Evolutionary conservation across 108 stramenopile genomes (phyloP).

Genomic region (Phaeodactylum tricornutum): DNA sequence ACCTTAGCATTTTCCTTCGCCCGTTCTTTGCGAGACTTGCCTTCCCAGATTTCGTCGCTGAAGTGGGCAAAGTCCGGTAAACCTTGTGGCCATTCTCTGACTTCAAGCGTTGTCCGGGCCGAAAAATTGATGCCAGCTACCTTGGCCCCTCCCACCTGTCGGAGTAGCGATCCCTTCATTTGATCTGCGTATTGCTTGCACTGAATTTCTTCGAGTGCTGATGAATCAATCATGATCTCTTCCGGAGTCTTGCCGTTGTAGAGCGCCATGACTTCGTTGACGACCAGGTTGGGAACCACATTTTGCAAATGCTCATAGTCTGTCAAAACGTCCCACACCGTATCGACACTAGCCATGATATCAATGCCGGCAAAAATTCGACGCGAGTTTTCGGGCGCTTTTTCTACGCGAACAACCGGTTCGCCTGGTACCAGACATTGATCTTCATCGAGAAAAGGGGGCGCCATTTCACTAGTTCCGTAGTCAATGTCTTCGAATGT

Average conservation of each 20-base stretch:
- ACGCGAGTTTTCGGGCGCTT: conserved; percentile 79
- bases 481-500: conserved; percentile 71
- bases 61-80: conserved; percentile 76
- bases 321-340: conserved; percentile 73
- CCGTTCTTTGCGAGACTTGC: conserved; percentile 45
- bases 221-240: conserved; percentile 11
- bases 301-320: conserved; percentile 69
- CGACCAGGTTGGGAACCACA: conserved; percentile 76
- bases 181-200: conserved; percentile 38
- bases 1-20: conserved; percentile 33
- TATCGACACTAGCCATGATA: conserved; percentile 68
- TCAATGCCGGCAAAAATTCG: conserved; percentile 89
- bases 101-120: conserved; percentile 69
- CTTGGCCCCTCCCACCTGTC: conserved; percentile 84
- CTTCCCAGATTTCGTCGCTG: conserved; percentile 51
- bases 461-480: conserved; percentile 59
- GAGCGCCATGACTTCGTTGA: conserved; percentile 65
- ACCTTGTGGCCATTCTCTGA: conserved; percentile 77
- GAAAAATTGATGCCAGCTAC: conserved; percentile 82
- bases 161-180: conserved; percentile 65
- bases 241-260: conserved; percentile 21
- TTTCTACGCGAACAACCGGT: conserved; percentile 74
- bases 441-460: conserved; percentile 69
- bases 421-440: conserved; percentile 79
- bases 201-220: conserved; percentile 29